Conservation (phyloP, 768 basidiomycete genomes). For the Xerocomus spinulosus region DNA sequence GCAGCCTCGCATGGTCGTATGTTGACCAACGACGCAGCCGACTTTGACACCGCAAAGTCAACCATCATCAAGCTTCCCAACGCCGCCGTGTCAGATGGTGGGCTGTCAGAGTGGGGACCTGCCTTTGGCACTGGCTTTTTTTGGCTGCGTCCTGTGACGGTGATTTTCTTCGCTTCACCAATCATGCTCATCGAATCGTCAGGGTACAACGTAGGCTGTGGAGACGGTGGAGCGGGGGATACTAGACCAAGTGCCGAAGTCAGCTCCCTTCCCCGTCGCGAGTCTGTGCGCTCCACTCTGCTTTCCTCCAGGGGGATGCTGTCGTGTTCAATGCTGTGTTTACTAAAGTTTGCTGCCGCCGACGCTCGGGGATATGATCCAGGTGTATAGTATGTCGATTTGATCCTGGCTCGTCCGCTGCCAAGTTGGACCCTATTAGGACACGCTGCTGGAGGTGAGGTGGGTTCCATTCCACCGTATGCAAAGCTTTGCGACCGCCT, state of each 20-base stretch:
- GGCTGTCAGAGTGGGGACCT: conserved; percentile 17
- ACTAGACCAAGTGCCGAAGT: conserved; percentile 36
- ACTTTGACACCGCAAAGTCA: conserved; percentile 45
- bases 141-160: conserved; percentile 25
- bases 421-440: conserved; percentile 22
- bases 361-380: conserved; percentile 54
- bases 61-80: conserved; percentile 60
- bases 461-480: conserved; percentile 51
- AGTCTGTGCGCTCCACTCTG: conserved; percentile 37
- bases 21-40: conserved; percentile 31
- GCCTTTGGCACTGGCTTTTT: conserved; percentile 33
- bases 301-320: conserved; percentile 24
- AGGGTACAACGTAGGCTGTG: conserved; percentile 62
- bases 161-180: conserved; percentile 33
- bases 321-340: conserved; percentile 31
- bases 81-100: conserved; percentile 39
- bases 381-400: conserved; percentile 62
- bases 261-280: conserved; percentile 40
- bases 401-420: conserved; percentile 61
- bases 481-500: conserved; percentile 38
- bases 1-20: conserved; percentile 25
- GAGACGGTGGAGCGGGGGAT: conserved; percentile 42
- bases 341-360: conserved; percentile 33
- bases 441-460: conserved; percentile 37
- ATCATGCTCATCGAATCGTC: conserved; percentile 68